Evolutionary conservation across 1,139 yeast species (phyloP), one percentile per base, ranked within the genome.

Genomic region (Hansenula anomala): DNA sequence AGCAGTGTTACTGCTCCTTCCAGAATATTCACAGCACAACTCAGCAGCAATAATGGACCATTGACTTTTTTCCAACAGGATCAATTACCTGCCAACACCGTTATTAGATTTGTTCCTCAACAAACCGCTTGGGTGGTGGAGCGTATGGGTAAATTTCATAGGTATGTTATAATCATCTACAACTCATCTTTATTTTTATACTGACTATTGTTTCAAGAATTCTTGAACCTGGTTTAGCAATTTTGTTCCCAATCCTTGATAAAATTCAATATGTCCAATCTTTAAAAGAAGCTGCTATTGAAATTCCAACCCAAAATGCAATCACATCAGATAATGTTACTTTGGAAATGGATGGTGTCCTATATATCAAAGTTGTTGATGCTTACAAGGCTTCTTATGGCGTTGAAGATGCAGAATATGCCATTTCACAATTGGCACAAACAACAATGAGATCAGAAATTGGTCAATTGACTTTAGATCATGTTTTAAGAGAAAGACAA

Each of bases 41-140:
- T 24, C n/a, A 17, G 31, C 20, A 26, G 25, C 12, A 19, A n/a
- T 15, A 30, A 15, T 23, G 13, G 45, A 4, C 52, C 58, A 17
- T 14, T 80, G 53, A 78, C 73, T 36, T 85, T 72, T 59, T 85
- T 85, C 62, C 90, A 82, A 58, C 72, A 70, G 39, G 80, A 78
- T 42, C 67, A 75, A 44, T 65, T 83, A 37, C 95, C 95, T 9
- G 65, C 87, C 24, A 86, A 86, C 60, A 86, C 95, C 2, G 60
- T 85, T 2, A 60, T 86, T 33, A 67, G 83, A 50, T 87, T 87
- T 59, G 95, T 87, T 6, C 96, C 96, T 3, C 95, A 87, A 58
- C 95, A 86, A 61, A 82, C 87, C 13, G 95, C 95, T 4, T 87
- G 94, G 90, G 78, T 87, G 17, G 95, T 87, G 22, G 96, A 87